Evolutionary conservation across 768 basidiomycete species (phyloP).

Genomic region (Boletus rubescentipes): DNA sequence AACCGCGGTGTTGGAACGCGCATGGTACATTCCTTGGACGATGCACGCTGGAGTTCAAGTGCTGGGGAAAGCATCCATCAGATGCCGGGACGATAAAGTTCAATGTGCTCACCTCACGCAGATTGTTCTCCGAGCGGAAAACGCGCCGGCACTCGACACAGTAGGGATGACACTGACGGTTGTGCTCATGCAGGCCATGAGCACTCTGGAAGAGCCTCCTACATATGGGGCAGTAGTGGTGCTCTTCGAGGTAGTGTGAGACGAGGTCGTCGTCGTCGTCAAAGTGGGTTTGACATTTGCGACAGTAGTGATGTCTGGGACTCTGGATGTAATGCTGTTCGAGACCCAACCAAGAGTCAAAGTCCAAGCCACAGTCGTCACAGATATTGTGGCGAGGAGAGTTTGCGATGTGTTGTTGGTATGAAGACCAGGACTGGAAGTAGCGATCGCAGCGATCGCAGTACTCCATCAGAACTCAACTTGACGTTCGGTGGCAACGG

Average conservation of each 20-base stretch:
- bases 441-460: slow-evolving; percentile 40
- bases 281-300: slow-evolving; percentile 48
- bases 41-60: slow-evolving; percentile 56
- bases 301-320: slow-evolving; percentile 51
- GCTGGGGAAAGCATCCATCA: slow-evolving; percentile 29
- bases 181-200: slow-evolving; percentile 46
- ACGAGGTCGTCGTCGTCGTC: slow-evolving; percentile 31
- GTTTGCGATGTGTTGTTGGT: slow-evolving; percentile 36
- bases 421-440: slow-evolving; percentile 32
- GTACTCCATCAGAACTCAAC: slow-evolving; percentile 27
- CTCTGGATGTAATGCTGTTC: slow-evolving; percentile 55
- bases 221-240: slow-evolving; percentile 46
- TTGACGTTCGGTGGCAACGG: background rate
- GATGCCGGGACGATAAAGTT: background rate
- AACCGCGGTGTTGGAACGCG: slow-evolving; percentile 37
- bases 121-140: slow-evolving; percentile 36
- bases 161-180: slow-evolving; percentile 42
- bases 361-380: slow-evolving; percentile 45
- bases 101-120: slow-evolving; percentile 13
- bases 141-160: slow-evolving; percentile 44
- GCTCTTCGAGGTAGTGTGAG: slow-evolving; percentile 40
- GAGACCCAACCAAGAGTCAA: slow-evolving; percentile 37
- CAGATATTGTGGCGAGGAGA: slow-evolving; percentile 47
- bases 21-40: slow-evolving; percentile 37
- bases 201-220: slow-evolving; percentile 41